Evolutionary conservation across 2,329 filamentous ascomycete species (phyloP).

Genomic region (Colletotrichum sansevieriae): DNA sequence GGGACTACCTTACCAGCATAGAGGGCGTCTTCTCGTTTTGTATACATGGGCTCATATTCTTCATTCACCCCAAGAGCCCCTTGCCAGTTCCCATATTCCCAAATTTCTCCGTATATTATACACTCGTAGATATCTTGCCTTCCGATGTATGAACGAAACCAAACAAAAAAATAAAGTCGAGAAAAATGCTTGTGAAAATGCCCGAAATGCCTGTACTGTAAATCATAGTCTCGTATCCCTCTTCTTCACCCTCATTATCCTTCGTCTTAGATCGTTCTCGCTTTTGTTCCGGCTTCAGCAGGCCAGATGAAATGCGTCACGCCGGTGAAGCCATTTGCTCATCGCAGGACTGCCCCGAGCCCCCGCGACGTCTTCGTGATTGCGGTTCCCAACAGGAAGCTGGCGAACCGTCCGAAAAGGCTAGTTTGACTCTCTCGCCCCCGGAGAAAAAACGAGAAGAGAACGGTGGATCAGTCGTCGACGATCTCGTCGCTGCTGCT

Average conservation of each 20-base stretch:
- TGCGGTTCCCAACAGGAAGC: not conserved
- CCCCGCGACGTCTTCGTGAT: too few relatives aligned
- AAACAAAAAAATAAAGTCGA: not conserved
- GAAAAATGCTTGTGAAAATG: constrained; percentile 29
- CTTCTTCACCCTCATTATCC: constrained; percentile 29
- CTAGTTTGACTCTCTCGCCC: not conserved
- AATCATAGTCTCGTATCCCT: constrained; percentile 31
- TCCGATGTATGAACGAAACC: not conserved
- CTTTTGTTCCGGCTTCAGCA: not conserved
- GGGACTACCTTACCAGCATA: not conserved
- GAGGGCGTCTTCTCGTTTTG: constrained; percentile 16
- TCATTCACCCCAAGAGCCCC: not conserved
- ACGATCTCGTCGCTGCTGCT: constrained; percentile 47
- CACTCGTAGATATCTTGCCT: constrained; percentile 32
- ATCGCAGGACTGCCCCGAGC: too few relatives aligned
- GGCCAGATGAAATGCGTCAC: not conserved
- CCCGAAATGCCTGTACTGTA: constrained; percentile 7
- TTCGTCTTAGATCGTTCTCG: constrained; percentile 1
- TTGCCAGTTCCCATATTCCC: not conserved
- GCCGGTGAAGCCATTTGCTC: too few relatives aligned
- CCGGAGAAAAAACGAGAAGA: not conserved
- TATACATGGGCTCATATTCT: constrained; percentile 21
- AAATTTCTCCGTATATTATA: constrained; percentile 23
- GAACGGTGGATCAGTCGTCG: constrained; percentile 43
- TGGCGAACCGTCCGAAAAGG: not conserved